Conservation (phyloP, 2,329 filamentous ascomycete species). For the Ceratocystis eucalypticola region DNA sequence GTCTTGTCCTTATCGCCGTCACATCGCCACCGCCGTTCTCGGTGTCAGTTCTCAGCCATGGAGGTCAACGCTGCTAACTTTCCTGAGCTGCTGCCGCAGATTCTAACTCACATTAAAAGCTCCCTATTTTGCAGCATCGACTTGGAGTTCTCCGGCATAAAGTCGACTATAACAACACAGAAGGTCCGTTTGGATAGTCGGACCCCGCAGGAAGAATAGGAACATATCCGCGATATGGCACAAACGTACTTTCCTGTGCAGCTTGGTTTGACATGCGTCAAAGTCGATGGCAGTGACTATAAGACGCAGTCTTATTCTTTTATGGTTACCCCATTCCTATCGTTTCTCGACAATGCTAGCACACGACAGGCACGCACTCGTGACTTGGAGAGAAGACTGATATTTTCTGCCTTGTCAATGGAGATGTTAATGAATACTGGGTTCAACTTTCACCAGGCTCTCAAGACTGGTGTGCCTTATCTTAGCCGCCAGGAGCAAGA, state of each 20-base stretch:
- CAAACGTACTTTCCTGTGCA: slow-evolving; percentile 27
- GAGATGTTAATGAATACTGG: slow-evolving; percentile 24
- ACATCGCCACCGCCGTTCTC: background rate
- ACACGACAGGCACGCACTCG: background rate
- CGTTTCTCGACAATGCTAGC: background rate
- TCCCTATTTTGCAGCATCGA: slow-evolving; percentile 28
- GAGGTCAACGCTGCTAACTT: slow-evolving; percentile 21
- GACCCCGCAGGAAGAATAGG: slow-evolving; percentile 23
- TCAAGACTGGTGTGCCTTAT: slow-evolving; percentile 25
- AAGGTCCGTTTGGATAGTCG: background rate
- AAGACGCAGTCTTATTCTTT: slow-evolving; percentile 25
- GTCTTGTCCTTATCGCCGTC: background rate
- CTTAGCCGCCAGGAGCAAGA: slow-evolving; percentile 20
- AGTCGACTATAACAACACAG: background rate
- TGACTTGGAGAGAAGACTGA: slow-evolving; percentile 18
- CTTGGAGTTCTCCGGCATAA: slow-evolving; percentile 30
- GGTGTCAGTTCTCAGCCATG: slow-evolving; percentile 15
- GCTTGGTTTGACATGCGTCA: slow-evolving; percentile 28
- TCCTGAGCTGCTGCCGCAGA: slow-evolving; percentile 22
- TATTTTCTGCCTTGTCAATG: slow-evolving; percentile 24
- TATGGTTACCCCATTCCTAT: slow-evolving; percentile 25
- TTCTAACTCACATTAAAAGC: slow-evolving; percentile 25
- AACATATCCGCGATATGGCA: slow-evolving; percentile 24
- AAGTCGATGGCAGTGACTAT: slow-evolving; percentile 20
- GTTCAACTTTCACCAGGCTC: slow-evolving; percentile 23